Evolutionary conservation across 805 yeast genomes (phyloP).

Genomic region (Cyberlindnera americana): DNA sequence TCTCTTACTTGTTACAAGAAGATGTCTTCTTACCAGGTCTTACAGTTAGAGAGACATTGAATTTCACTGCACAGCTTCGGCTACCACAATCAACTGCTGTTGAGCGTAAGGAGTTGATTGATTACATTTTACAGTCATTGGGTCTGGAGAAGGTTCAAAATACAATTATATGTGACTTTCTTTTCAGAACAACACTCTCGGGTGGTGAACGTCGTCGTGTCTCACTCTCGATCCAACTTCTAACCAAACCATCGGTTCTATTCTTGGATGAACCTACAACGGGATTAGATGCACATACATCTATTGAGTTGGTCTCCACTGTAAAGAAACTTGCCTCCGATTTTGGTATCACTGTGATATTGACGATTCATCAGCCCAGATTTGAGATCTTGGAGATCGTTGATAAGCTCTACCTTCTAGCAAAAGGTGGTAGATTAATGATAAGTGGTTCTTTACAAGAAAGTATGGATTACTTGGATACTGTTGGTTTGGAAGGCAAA

Average conservation of each 20-base stretch:
- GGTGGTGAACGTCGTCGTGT: conserved; percentile 84
- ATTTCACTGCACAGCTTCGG: conserved; percentile 68
- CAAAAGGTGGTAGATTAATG: conserved; percentile 55
- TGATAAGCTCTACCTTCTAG: conserved; percentile 63
- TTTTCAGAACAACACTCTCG: conserved; percentile 51
- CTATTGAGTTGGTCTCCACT: conserved; percentile 58
- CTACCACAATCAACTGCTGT: conserved; percentile 44
- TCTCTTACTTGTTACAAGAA: conserved; percentile 69
- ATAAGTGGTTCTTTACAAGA: conserved; percentile 43
- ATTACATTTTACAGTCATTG: conserved; percentile 57
- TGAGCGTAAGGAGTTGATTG: conserved; percentile 49
- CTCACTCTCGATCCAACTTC: conserved; percentile 72
- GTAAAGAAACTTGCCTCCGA: conserved; percentile 51
- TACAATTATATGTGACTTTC: conserved; percentile 40
- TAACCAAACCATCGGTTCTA: conserved; percentile 70
- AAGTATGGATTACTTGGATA: conserved; percentile 48
- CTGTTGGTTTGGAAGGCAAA: conserved; percentile 37
- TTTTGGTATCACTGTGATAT: conserved; percentile 65
- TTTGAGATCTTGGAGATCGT: conserved; percentile 68
- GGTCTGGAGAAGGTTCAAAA: conserved; percentile 64
- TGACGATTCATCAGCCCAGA: conserved; percentile 84
- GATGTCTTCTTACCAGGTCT: conserved; percentile 70
- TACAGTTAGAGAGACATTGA: conserved; percentile 67
- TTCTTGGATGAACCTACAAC: conserved; percentile 89
- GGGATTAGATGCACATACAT: conserved; percentile 78